Evolutionary conservation across 345 rosid species (phyloP), one percentile per base, ranked within the genome.

Genomic region (Punica granatum): DNA sequence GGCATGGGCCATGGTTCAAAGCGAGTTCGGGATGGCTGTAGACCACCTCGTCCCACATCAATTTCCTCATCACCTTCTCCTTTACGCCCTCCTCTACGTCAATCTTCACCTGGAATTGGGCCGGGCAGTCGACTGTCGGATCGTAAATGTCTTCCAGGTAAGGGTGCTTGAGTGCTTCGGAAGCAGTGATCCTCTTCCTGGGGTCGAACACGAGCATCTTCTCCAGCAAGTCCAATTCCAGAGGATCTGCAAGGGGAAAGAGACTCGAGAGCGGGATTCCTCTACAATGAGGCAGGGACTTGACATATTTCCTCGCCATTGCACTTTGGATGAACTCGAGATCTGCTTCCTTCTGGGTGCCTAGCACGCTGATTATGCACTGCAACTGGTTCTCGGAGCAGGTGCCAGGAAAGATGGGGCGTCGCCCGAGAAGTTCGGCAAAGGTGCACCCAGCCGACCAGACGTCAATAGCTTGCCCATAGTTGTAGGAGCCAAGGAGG

Each of bases 371-470:
- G 70, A 90, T 78, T 75, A 92, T 90, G 9, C 87, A 77, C 72
- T 78, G 85, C 67, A 92, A 90, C 78, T 92, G 98, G 76, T 86
- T 84, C 10, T 88, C 83, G 65, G 89, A 85, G 70, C 87, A 95
- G 6, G 88, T 84, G 70, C 98, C 97, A 0, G 91, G 92, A 69
- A 92, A 92, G 54, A 90, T 82, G 30, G 96, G 92, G 77, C 87
- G 85, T 32, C 93, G 69, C 23, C 93, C 93, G 46, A 92, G 88
- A 70, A 92, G 83, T 83, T 92, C 96, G 0, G 97, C 98, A 34
- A 92, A 88, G 70, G 90, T 90, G 82, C 98, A 90, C 60, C 98
- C 97, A 4, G 88, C 96, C 0, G 97, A 92, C 98, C 97, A 92
- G 33, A 90, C 79, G 39, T 92, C 97, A 43, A 92, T 88, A 8